Conservation (phyloP, 345 rosid species). For the Lenwebbia sp. region DNA sequence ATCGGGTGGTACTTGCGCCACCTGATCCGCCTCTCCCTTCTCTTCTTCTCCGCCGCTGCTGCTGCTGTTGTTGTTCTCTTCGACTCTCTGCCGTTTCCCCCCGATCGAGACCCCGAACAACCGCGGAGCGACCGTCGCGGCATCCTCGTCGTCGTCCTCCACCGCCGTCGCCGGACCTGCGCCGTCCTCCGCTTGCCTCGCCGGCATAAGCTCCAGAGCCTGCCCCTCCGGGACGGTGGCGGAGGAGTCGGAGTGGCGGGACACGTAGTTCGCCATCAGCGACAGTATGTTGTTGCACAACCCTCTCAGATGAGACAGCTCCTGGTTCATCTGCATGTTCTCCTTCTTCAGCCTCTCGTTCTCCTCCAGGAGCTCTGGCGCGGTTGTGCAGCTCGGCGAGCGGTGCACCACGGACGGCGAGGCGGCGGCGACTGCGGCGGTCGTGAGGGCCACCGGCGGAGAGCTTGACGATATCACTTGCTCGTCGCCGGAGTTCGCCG, state of each 20-base stretch:
- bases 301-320: slow-evolving; percentile 54
- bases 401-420: slow-evolving; percentile 3
- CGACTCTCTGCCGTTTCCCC: slow-evolving; percentile 50
- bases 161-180: slow-evolving; percentile 1
- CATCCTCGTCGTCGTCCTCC: neutral
- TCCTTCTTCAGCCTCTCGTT: slow-evolving; percentile 73
- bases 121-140: slow-evolving; percentile 37
- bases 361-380: slow-evolving; percentile 70
- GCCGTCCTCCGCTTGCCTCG: slow-evolving; percentile 10
- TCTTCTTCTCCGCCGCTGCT: neutral
- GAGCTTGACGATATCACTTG: slow-evolving; percentile 64
- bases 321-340: slow-evolving; percentile 51
- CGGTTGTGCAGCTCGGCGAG: slow-evolving; percentile 59
- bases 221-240: slow-evolving; percentile 24
- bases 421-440: slow-evolving; percentile 29
- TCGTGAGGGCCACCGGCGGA: slow-evolving; percentile 40
- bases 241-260: slow-evolving; percentile 24
- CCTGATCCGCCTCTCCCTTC: slow-evolving; percentile 8
- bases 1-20: neutral
- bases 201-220: slow-evolving; percentile 32
- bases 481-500: slow-evolving; percentile 72
- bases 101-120: slow-evolving; percentile 87
- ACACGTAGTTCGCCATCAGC: slow-evolving; percentile 50
- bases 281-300: slow-evolving; percentile 50
- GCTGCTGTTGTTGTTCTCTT: slow-evolving; percentile 12